phyloP scores from a whole-genome alignment of 805 yeast genomes.

The Spathaspora sp. region DNA sequence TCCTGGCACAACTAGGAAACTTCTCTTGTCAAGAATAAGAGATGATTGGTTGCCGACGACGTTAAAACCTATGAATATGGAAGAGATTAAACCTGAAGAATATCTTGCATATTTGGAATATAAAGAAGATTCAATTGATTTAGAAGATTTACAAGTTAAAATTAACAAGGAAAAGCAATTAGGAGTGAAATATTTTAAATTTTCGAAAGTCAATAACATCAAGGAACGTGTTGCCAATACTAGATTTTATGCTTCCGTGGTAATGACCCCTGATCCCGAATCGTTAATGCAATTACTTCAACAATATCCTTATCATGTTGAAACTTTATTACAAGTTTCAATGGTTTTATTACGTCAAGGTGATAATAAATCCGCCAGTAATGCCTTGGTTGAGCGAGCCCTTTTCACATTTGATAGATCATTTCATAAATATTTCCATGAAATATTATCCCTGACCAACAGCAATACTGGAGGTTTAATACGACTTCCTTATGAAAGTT shows the following conservation, averaged over 20 bases:
- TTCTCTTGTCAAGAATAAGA: constrained; percentile 65
- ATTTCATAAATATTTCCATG: constrained; percentile 54
- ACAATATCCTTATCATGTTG: constrained; percentile 68
- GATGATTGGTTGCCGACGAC: constrained; percentile 79
- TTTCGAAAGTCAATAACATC: constrained; percentile 33
- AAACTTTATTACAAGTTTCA: constrained; percentile 76
- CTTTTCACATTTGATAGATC: constrained; percentile 77
- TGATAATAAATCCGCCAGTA: constrained; percentile 61
- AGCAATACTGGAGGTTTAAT: constrained; percentile 40
- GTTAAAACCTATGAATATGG: constrained; percentile 59
- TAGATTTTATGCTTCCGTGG: constrained; percentile 59
- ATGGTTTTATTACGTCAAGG: constrained; percentile 74
- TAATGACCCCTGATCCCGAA: constrained; percentile 77
- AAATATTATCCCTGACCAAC: constrained; percentile 42
- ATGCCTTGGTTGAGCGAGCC: constrained; percentile 72
- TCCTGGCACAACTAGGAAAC: constrained; percentile 71
- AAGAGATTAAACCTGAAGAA: constrained; percentile 43
- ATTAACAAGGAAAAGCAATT: constrained; percentile 26
- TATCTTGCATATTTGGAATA: constrained; percentile 25
- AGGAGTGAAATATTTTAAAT: constrained; percentile 57
- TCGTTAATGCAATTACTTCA: constrained; percentile 57
- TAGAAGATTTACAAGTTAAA: constrained; percentile 24
- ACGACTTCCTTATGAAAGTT: constrained; percentile 72
- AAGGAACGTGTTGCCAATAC: constrained; percentile 41
- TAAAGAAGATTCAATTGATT: constrained; percentile 30